Evolutionary conservation across 2,329 filamentous ascomycete species (phyloP), one percentile per base, ranked within the genome.

Genomic region (Aspergillus ustus): DNA sequence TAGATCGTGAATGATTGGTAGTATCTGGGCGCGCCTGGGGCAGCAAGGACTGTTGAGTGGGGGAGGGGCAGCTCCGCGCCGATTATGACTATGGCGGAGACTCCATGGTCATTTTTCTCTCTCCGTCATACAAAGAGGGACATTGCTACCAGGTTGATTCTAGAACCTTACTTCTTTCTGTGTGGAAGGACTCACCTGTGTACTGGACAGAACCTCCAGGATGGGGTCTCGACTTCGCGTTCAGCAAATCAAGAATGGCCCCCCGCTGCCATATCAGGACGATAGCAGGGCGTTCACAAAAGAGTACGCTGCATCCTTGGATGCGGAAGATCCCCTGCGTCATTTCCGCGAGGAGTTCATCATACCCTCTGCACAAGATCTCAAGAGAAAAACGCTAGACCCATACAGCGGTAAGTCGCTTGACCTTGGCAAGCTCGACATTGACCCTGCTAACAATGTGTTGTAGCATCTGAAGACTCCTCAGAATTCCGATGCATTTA

Each of bases 321-420:
- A 92, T 74, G 75, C 78, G 0, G 80, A 86, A 67, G 89, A 92
- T 70, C 76, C 82, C n/a, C 75, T 92, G 44, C 76, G 78, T 17
- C 78, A 82, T 60, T 83, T 91, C 58, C 85, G 91, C 34, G 78
- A 87, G 25, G 85, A 94, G 67, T 97, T 94, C 73, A 83, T 90
- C 52, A 88, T 96, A 50, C 93, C 93, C 0, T 90, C 89, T 3
- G 91, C 88, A 74, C 81, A 80, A 9, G 91, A 93, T 45, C 77
- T 95, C 50, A 88, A 84, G 73, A 85, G 89, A 66, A 89, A 82
- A 65, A 86, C 83, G 0, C 75, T 91, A 9, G 50, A 76, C 70
- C 7, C 62, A 63, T 20, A 67, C 69, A 5, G 72, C 77, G 62
- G 71, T 72, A 58, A 49, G 57, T 59, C 2, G 7, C 11, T 13